Conservation (phyloP, 768 basidiomycete genomes). For the Agaricus blazei region DNA sequence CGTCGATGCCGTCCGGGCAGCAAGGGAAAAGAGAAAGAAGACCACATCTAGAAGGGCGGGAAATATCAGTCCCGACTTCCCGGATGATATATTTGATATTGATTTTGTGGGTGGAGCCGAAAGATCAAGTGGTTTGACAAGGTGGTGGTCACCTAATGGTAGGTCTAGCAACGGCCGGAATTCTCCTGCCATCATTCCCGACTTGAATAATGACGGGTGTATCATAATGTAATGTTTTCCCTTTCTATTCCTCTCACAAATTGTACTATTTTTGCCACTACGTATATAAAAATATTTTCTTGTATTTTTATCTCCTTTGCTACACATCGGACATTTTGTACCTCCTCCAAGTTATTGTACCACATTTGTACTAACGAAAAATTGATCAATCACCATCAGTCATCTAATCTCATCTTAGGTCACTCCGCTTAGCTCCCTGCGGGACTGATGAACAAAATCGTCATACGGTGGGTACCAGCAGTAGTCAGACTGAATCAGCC, state of each 20-base stretch:
- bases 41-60: slow-evolving; percentile 35
- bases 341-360: too few relatives aligned
- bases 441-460: too few relatives aligned
- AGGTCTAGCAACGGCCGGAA: slow-evolving; percentile 39
- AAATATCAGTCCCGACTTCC: slow-evolving; percentile 27
- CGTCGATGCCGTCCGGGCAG: slow-evolving; percentile 68
- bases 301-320: too few relatives aligned
- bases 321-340: too few relatives aligned
- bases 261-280: neutral
- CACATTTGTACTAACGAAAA: too few relatives aligned
- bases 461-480: too few relatives aligned
- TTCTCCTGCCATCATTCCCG: slow-evolving; percentile 43
- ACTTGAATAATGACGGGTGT: slow-evolving; percentile 57
- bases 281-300: too few relatives aligned
- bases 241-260: slow-evolving; percentile 9
- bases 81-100: slow-evolving; percentile 26
- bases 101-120: slow-evolving; percentile 18
- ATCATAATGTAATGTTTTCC: slow-evolving; percentile 51
- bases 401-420: too few relatives aligned
- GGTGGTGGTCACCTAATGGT: slow-evolving; percentile 56
- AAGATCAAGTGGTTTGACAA: slow-evolving; percentile 17
- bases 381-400: too few relatives aligned
- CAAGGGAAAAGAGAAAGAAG: slow-evolving; percentile 65
- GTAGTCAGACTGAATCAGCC: neutral
- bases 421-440: too few relatives aligned